Base-by-base conservation (phyloP, 1,284 basidiomycete genomes). In the Austropuccinia psidii region DNA sequence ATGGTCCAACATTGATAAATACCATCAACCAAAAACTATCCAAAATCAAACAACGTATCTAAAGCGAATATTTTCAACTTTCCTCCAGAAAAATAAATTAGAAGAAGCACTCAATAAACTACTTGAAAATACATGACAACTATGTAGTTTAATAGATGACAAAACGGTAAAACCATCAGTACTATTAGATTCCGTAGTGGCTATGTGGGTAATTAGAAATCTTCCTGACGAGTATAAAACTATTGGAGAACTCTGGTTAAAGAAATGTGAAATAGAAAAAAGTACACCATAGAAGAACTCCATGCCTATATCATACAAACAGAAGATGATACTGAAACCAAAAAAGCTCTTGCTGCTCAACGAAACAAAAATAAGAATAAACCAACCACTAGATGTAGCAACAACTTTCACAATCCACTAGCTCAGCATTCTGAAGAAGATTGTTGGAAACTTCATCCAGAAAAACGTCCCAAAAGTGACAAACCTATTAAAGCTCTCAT, bases 191-290 rank as follows among this genome's bases (percentile, higher is more conserved):
- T 35, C 55, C 8, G 55, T 58, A 5, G 41, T 58, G 17, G 55
- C 31, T 9, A 58, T 37, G 9, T 58, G 27, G 29, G 7, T 31
- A 31, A 57, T 57, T 24, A 52, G 17, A 52, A 57, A 57, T 29
- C 54, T 57, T 27, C 54, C 54, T 6, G 4, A 5, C 24, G 55
- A 58, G 11, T 58, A 9, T n/a, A 58, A 33, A 8, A 19, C 24
- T 9, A 13, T 37, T 31, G 31, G 55, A 4, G 31, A 58, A 58
- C 55, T 58, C 13, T 15, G 35, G 6, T 15, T 58, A 4, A 58
- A 58, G 55, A 58, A 37, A 31, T 58, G 29, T 58, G 11, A 58
- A n/a, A 58, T 58, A 7, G 54, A 57, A 11, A 57, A 57, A 29
- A 27, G 11, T 13, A 27, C 27, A 11, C 54, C 24, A 29, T 58